Conservation (phyloP, 768 basidiomycete genomes). For the Trametes punicea region DNA sequence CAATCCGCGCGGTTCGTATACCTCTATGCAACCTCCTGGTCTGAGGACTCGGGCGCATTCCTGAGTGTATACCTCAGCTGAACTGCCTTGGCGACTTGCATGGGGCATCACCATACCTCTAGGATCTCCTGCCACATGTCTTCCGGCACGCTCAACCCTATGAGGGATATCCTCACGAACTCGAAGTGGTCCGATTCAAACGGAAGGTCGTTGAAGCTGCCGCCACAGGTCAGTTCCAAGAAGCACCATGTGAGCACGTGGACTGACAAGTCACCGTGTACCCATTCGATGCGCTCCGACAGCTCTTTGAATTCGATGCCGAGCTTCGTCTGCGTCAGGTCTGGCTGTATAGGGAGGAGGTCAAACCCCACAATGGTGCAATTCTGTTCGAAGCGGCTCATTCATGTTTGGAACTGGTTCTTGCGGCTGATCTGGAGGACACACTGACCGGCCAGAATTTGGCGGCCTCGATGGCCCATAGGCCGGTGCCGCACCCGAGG, state of each 20-base stretch:
- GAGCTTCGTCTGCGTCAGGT: slow-evolving; percentile 32
- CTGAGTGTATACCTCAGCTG: slow-evolving; percentile 35
- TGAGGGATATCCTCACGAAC: slow-evolving; percentile 59
- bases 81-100: slow-evolving; percentile 17
- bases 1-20: slow-evolving; percentile 28
- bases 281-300: slow-evolving; percentile 56
- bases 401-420: neutral
- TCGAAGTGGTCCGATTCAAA: slow-evolving; percentile 58
- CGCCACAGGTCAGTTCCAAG: neutral
- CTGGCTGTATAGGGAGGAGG: slow-evolving; percentile 51
- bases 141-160: slow-evolving; percentile 70
- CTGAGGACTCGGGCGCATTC: slow-evolving; percentile 66
- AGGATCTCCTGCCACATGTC: slow-evolving; percentile 71
- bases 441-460: slow-evolving; percentile 58
- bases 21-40: slow-evolving; percentile 63
- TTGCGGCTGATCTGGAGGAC: neutral
- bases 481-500: slow-evolving; percentile 68
- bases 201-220: slow-evolving; percentile 61
- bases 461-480: slow-evolving; percentile 70
- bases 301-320: slow-evolving; percentile 33
- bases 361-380: slow-evolving; percentile 61
- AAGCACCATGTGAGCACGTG: neutral
- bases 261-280: slow-evolving; percentile 63
- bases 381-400: slow-evolving; percentile 28
- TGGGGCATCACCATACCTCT: slow-evolving; percentile 50